Base-by-base conservation (phyloP, 2,329 filamentous ascomycete species). In the Aspergillus alliaceus region DNA sequence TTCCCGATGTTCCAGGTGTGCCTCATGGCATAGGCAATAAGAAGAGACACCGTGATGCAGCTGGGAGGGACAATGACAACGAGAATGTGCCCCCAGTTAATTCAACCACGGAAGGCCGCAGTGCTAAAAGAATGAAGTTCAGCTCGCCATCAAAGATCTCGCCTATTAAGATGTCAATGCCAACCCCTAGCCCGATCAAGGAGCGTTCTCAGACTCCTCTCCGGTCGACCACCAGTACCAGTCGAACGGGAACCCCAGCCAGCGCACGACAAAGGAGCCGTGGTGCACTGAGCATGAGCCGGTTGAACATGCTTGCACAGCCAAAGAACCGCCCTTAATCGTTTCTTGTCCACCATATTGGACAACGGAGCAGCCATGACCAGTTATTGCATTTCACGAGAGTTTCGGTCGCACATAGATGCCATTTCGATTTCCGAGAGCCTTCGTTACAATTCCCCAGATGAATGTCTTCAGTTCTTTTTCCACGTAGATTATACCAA, bases 221-320 rank as follows among this genome's bases (percentile, higher is more conserved):
- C 18, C 70, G 70, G 31, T 58, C 63, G 8, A 57, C 60, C 15
- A 62, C 66, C 5, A 55, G 50, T 29, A 15, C 51, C 22, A 57
- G 56, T 24, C 61, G 64, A 18, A 51, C 56, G 4, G 63, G 67
- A 18, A 72, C 72, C 34, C 70, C 71, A 12, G 66, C 65, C 14
- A 73, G 69, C 46, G 64, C 67, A 18, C 68, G 64, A 34, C 57
- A 69, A 49, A 75, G 66, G 55, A 64, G 56, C 25, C 69, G 65
- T 20, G 64, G 67, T 18, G 67, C 72, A 18, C 66, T 80, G 51
- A 81, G 74, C 54, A 65, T 80, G 63, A 79, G 76, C 58, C 75
- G 79, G 27, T 65, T 81, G 64, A 79, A 80, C 58, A 74, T 80
- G 73, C 71, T 81, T 32, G 69, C 77, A 15, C 75, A 75, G 56